Conservation (phyloP, 1,284 basidiomycete genomes). For the Tilletia horrida region DNA sequence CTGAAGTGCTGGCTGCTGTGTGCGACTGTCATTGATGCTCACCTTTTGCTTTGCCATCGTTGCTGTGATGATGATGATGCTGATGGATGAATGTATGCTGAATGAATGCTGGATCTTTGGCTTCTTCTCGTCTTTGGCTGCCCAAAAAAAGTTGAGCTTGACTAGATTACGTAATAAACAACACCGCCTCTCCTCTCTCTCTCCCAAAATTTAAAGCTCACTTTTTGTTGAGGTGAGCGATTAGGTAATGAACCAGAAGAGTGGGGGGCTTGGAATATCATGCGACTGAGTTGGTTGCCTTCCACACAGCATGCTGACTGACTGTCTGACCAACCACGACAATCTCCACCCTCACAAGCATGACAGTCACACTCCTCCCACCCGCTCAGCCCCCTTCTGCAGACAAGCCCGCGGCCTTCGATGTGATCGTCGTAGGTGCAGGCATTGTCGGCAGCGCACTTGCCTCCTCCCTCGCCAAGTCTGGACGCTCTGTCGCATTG, state of each 20-base stretch:
- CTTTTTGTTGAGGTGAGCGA: background rate
- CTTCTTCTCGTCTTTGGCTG: too few relatives aligned
- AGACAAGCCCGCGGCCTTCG: constrained; percentile 19
- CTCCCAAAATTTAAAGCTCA: background rate
- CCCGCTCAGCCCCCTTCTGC: background rate
- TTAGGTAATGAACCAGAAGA: too few relatives aligned
- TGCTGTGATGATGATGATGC: background rate
- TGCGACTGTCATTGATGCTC: background rate
- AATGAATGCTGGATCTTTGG: background rate
- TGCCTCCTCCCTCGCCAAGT: constrained; percentile 46
- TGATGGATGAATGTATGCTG: too few relatives aligned
- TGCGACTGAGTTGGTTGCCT: background rate
- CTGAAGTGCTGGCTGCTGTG: too few relatives aligned
- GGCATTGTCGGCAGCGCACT: constrained; percentile 52
- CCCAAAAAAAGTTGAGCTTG: background rate
- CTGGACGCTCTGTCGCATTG: constrained; percentile 59
- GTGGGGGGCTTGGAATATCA: too few relatives aligned
- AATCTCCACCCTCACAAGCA: background rate
- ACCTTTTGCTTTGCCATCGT: constrained; percentile 14
- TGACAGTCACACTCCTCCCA: background rate
- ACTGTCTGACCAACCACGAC: background rate
- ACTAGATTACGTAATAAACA: too few relatives aligned
- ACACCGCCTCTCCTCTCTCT: too few relatives aligned
- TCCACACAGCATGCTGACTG: background rate
- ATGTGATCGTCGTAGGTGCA: constrained; percentile 51